These are phyloP conservation scores for Globisporangium alternatum DNA, from an alignment of 352 stramenopile genomes.

Conservation along the genomic window DNA sequence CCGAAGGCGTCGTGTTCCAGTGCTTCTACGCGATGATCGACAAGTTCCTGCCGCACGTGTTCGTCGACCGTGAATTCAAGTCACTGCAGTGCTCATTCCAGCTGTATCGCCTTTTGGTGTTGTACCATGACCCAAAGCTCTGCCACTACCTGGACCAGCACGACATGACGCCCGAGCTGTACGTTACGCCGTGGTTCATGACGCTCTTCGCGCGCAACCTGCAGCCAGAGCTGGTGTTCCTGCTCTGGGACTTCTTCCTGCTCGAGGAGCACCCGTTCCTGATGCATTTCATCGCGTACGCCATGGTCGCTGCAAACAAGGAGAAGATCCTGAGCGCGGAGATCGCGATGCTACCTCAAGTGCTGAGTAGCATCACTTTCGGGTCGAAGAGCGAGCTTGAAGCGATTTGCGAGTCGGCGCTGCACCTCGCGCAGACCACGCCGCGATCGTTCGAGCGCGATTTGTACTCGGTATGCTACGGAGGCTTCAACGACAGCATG, in stretches of 20 bases:
- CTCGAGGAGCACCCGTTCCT: constrained; percentile 86
- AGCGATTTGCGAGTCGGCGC: constrained; percentile 45
- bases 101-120: constrained; percentile 86
- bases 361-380: constrained; percentile 77
- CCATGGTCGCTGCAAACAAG: constrained; percentile 64
- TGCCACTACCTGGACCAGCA: constrained; percentile 88
- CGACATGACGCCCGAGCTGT: constrained; percentile 91
- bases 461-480: constrained; percentile 82
- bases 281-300: constrained; percentile 88
- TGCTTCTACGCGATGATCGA: constrained; percentile 90
- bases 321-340: constrained; percentile 61
- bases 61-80: constrained; percentile 87
- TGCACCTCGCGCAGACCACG: constrained; percentile 58
- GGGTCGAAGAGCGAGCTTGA: constrained; percentile 51
- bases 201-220: constrained; percentile 90
- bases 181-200: constrained; percentile 94
- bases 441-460: constrained; percentile 79
- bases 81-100: constrained; percentile 92
- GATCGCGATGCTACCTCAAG: constrained; percentile 75
- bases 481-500: constrained; percentile 62
- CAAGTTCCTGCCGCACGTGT: constrained; percentile 86
- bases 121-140: constrained; percentile 91
- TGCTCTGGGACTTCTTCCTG: constrained; percentile 91
- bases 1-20: constrained; percentile 78
- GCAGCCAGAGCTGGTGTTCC: constrained; percentile 66